phyloP scores from a whole-genome alignment of 257 asterid genomes.

The Penstemon eatonii region DNA sequence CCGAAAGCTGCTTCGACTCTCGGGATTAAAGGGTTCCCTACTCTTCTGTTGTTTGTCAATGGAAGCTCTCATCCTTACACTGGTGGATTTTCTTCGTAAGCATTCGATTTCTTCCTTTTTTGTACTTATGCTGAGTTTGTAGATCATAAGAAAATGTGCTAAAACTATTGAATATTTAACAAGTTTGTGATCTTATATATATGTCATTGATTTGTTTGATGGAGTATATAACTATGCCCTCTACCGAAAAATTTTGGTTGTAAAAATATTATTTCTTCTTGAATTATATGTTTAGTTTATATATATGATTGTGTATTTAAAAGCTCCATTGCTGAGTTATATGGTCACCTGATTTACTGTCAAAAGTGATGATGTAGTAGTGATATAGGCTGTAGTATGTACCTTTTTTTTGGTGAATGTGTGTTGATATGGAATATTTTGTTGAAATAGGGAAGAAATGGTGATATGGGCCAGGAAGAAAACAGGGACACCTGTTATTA shows the following conservation, averaged over 20 bases:
- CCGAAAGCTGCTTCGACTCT: slow-evolving; percentile 70
- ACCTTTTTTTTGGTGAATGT: slow-evolving; percentile 21
- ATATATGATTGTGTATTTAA: not conserved
- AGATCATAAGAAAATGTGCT: not conserved
- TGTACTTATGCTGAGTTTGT: not conserved
- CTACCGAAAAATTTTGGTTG: not conserved
- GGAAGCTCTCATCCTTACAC: slow-evolving; percentile 80
- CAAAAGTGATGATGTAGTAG: not conserved
- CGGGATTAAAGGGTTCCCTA: slow-evolving; percentile 84
- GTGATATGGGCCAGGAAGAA: slow-evolving; percentile 91
- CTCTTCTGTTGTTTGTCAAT: slow-evolving; percentile 74
- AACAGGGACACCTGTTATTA: slow-evolving; percentile 75
- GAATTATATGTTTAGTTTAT: not conserved
- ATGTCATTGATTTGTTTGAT: not conserved
- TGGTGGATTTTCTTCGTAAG: slow-evolving; percentile 92
- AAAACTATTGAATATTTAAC: not conserved
- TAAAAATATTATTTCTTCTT: slow-evolving; percentile 2
- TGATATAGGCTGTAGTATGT: slow-evolving; percentile 11
- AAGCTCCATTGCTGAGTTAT: not conserved
- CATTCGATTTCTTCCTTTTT: slow-evolving; percentile 8
- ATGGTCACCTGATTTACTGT: not conserved
- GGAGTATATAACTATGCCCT: not conserved
- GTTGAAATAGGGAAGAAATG: slow-evolving; percentile 72
- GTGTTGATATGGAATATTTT: slow-evolving; percentile 25
- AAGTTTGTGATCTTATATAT: not conserved